Base-by-base conservation (phyloP, 148 eudicot genomes). In the Vaccinium corymbosum region DNA sequence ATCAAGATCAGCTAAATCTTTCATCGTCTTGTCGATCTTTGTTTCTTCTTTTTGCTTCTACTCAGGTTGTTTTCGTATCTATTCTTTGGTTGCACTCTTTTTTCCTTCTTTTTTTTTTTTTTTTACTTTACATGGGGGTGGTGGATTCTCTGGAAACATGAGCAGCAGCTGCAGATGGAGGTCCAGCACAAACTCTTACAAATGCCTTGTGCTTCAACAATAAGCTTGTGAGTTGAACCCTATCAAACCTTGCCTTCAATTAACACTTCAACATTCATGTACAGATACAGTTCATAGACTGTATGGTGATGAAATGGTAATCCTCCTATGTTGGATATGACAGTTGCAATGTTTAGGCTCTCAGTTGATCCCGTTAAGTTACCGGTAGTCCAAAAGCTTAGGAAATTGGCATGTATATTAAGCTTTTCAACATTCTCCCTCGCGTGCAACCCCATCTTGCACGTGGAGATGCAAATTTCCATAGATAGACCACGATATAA, bases 151-250 rank as follows among this genome's bases (percentile, higher is more conserved):
- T 64, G 22, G 49, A 66, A 56, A 9, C 72, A 27, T 81, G 50
- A 74, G 81, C 89, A 87, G 90, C 87, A 1, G 79, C 78, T 61
- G 90, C 90, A 56, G 89, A 87, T 74, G 71, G 77, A 50, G 84
- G 50, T 85, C 85, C 91, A 50, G 88, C 62, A 12, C 88, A 78
- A 75, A 10, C 81, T 61, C 7, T 86, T 56, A 72, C 76, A 42
- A 86, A 83, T 80, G 90, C 89, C 51, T 62, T 86, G 80, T 91
- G 93, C 87, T 91, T 91, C 84, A 86, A 83, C 83, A 84, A 86
- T 48, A 86, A 90, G 22, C 35, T 82, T 75, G 93, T 88, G 83
- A 87, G 93, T 53, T 53, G 35, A 15, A 53, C 57, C 14, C 16
- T 59, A 59, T 59, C 64, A 59, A 59, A 59, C 20, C 64, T 19